Conservation (phyloP, 2,329 filamentous ascomycete species). For the Claviceps purpurea region DNA sequence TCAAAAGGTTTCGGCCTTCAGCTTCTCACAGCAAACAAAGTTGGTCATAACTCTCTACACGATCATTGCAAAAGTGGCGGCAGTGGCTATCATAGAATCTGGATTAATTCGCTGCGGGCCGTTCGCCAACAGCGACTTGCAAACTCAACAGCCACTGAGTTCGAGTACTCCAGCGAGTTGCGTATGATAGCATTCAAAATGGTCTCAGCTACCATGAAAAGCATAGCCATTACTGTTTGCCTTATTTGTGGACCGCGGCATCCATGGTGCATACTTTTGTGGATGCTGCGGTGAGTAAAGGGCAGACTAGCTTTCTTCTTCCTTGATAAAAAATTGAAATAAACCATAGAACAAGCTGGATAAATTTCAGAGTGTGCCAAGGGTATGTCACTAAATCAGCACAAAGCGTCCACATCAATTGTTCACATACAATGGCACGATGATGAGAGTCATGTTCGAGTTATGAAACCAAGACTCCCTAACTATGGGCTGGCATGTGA, state of each 20-base stretch:
- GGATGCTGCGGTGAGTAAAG: slow-evolving; percentile 58
- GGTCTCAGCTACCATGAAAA: background rate
- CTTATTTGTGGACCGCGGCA: slow-evolving; percentile 58
- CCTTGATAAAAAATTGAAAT: slow-evolving; percentile 78
- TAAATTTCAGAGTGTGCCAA: slow-evolving; percentile 76
- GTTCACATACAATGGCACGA: background rate
- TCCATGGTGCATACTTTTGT: slow-evolving; percentile 34
- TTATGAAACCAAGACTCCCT: background rate
- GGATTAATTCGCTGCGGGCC: too few species aligned
- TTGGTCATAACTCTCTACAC: too few species aligned
- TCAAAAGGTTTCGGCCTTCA: too few species aligned
- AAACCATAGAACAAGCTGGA: slow-evolving; percentile 50
- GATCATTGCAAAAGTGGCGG: too few species aligned
- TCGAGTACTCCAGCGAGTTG: too few species aligned
- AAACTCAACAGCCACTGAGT: too few species aligned
- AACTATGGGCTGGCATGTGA: background rate
- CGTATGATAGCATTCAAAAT: too few species aligned
- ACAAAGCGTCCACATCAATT: background rate
- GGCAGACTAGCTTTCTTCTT: slow-evolving; percentile 43
- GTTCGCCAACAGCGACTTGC: too few species aligned
- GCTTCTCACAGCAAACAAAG: too few species aligned
- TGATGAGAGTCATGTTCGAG: background rate
- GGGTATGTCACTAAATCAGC: slow-evolving; percentile 19
- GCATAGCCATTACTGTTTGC: slow-evolving; percentile 37
- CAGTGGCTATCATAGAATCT: too few species aligned